These are phyloP conservation scores for Ophiocordyceps sinensis DNA, from an alignment of 2,329 filamentous ascomycete genomes.

Conservation along the genomic window DNA sequence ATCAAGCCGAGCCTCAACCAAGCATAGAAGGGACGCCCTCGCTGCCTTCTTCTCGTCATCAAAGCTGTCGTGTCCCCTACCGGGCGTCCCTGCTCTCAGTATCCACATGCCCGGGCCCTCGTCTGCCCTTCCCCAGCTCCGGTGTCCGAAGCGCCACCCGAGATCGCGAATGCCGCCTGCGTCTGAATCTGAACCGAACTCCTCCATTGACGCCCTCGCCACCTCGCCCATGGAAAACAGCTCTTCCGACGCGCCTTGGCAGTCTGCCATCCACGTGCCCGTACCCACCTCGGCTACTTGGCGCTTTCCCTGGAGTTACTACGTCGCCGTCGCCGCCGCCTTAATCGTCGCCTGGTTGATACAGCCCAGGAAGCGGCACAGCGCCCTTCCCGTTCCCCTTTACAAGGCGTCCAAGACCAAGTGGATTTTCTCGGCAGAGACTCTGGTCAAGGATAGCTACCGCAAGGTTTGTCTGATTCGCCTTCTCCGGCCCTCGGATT, in stretches of 20 bases:
- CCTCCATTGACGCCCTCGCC: neutral
- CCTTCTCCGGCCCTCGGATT: neutral
- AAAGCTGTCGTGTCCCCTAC: no score
- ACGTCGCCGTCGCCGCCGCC: slow-evolving; percentile 21
- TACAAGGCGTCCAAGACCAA: slow-evolving; percentile 33
- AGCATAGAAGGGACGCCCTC: neutral
- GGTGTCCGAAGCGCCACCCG: slow-evolving; percentile 1
- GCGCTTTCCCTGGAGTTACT: slow-evolving; percentile 20
- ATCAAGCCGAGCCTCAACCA: neutral
- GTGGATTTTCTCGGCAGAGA: slow-evolving; percentile 37
- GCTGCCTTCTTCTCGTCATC: neutral
- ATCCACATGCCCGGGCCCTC: slow-evolving; percentile 6
- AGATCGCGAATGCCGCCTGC: slow-evolving; percentile 1
- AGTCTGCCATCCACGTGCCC: neutral
- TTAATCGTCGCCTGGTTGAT: slow-evolving; percentile 24
- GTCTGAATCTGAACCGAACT: slow-evolving; percentile 1
- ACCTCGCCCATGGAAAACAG: slow-evolving; percentile 1
- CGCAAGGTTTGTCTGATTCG: slow-evolving; percentile 20
- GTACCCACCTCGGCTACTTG: neutral
- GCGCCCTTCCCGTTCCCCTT: slow-evolving; percentile 22
- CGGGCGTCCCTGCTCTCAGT: slow-evolving; percentile 1
- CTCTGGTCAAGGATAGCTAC: slow-evolving; percentile 32
- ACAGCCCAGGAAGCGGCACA: slow-evolving; percentile 15
- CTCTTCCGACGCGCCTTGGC: neutral
- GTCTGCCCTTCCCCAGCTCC: neutral